A percentile compares a stretch with the other conserved stretches of the same genome.
Evolutionary conservation across 345 rosid species (phyloP).

Genomic region (Bruguiera gymnorhiza): DNA sequence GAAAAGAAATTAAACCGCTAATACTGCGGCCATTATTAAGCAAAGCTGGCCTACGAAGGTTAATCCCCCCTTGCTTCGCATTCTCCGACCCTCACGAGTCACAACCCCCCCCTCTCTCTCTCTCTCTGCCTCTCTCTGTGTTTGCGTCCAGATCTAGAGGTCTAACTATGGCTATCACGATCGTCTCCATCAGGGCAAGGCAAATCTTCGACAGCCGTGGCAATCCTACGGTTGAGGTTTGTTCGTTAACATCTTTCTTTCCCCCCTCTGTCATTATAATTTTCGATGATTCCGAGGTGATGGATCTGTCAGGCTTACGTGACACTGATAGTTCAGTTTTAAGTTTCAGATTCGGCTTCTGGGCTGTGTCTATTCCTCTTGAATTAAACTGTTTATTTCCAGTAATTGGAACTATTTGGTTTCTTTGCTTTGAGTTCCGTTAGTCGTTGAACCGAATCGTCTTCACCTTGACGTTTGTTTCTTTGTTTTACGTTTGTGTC

Average conservation of each 20-base stretch:
- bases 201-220: slow-evolving; percentile 83
- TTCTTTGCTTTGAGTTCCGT: background rate
- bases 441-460: background rate
- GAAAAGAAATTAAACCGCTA: too few relatives aligned
- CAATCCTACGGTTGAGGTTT: slow-evolving; percentile 77
- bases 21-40: too few relatives aligned
- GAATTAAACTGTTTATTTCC: background rate
- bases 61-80: too few relatives aligned
- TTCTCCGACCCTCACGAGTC: too few relatives aligned
- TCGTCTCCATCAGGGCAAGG: slow-evolving; percentile 47
- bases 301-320: background rate
- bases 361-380: too few relatives aligned
- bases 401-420: background rate
- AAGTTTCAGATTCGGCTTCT: background rate
- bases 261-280: background rate
- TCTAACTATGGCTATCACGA: slow-evolving; percentile 23
- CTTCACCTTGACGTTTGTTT: too few relatives aligned
- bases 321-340: background rate
- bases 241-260: background rate
- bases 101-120: background rate
- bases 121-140: background rate
- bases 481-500: too few relatives aligned
- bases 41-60: too few relatives aligned
- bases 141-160: slow-evolving; percentile 9
- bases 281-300: slow-evolving; percentile 3